Evolutionary conservation across 495 filamentous ascomycete genomes (phyloP), one percentile per base, ranked within the genome.

Genomic region (Aspergillus cristatus): DNA sequence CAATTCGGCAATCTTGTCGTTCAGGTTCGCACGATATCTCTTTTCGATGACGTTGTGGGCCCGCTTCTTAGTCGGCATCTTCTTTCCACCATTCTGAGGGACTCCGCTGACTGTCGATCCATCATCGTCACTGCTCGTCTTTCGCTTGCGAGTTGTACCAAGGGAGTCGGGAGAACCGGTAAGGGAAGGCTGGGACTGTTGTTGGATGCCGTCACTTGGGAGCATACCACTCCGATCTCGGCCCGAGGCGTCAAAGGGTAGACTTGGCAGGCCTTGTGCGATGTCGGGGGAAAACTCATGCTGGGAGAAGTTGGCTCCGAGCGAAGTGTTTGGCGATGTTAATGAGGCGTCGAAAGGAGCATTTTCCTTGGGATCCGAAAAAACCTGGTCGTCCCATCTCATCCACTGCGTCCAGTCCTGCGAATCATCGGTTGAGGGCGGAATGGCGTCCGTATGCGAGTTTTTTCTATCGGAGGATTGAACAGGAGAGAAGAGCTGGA

Each of bases 31-130:
- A 42, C 90, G 80, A 57, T 98, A 98, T 40, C 90, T 71, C 65
- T 95, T 95, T 60, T 98, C 90, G 41, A 98, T 94, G 72, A 94
- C 87, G 51, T 95, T 96, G 55, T 98, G 90, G 13, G 90, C 85
- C 31, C 88, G 89, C 67, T 94, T 95, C 69, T 94, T 94, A 7
- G 86, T 74, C 1, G 87, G 85, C 26, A 82, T 80, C 28, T 82
- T 77, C 51, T 77, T 75, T 35, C 48, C 48, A 37, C 48, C 48
- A 16, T 46, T 32, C 44, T 64, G 62, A 6, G 53, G 46, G 14
- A 54, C 37, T 14, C 49, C 48, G 42, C 53, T 58, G 11, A 54
- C 35, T 7, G 57, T 57, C 6, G 59, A 60, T n/a, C 52, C 53
- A 34, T 65, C 61, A 28, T 69, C 60, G 16, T 70, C 66, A 34